Conservation (phyloP, 208 protist species). For the Herpetomonas samuelpessoai region DNA sequence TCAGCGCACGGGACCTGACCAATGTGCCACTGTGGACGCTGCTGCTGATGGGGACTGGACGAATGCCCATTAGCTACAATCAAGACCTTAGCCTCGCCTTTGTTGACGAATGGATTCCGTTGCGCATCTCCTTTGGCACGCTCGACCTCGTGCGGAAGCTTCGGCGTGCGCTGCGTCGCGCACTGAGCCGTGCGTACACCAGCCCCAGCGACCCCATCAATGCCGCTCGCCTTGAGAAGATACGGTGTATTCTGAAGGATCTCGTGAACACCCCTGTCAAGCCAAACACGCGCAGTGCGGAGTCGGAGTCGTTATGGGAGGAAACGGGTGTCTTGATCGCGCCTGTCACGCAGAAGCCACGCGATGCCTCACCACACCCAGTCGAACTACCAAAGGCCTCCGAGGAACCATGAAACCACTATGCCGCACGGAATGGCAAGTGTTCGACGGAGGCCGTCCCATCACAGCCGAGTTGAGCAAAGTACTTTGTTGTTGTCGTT, state of each 20-base stretch:
- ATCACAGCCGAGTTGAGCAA: no score
- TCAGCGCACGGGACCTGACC: slow-evolving; percentile 44
- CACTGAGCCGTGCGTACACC: slow-evolving; percentile 54
- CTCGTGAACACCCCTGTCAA: slow-evolving; percentile 46
- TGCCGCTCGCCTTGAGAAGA: slow-evolving; percentile 51
- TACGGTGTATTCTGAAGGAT: slow-evolving; percentile 56
- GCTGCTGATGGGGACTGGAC: slow-evolving; percentile 53
- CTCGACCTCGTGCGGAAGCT: slow-evolving; percentile 67
- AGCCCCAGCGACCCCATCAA: slow-evolving; percentile 55
- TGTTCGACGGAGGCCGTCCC: no score
- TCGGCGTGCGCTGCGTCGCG: slow-evolving; percentile 40
- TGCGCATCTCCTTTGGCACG: slow-evolving; percentile 44
- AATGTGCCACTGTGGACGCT: slow-evolving; percentile 67
- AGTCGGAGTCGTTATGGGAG: slow-evolving; percentile 50
- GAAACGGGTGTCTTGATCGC: slow-evolving; percentile 55
- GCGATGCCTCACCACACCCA: no score
- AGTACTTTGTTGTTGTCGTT: no score
- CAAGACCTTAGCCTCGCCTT: slow-evolving; percentile 55
- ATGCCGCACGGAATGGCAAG: no score
- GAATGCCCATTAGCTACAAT: slow-evolving; percentile 44
- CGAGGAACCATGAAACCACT: no score
- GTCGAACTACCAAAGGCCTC: no score
- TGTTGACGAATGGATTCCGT: slow-evolving; percentile 77
- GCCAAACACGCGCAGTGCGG: slow-evolving; percentile 36
- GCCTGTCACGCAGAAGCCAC: slow-evolving; percentile 22